phyloP scores from a whole-genome alignment of 2,329 filamentous ascomycete species.

The Dissoconium aciculare region DNA sequence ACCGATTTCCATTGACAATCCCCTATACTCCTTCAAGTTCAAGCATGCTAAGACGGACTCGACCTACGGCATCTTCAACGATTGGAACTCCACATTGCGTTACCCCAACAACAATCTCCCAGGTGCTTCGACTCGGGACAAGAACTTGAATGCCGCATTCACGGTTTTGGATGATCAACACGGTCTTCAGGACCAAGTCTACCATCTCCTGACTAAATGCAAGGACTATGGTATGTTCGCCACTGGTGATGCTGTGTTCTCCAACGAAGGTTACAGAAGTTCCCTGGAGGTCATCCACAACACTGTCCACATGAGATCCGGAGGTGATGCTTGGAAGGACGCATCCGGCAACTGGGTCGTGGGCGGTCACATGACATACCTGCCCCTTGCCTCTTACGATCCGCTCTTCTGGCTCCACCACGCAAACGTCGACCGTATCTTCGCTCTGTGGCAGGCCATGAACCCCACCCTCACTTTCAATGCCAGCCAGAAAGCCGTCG shows the following conservation, averaged over 20 bases:
- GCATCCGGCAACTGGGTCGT: constrained; percentile 5
- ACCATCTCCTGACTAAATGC: constrained; percentile 21
- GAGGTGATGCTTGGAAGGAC: constrained; percentile 18
- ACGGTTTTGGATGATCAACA: constrained; percentile 17
- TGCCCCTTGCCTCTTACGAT: constrained; percentile 58
- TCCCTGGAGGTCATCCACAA: constrained; percentile 24
- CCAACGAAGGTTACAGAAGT: constrained; percentile 17
- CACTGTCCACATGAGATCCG: constrained; percentile 20
- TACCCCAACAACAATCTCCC: constrained; percentile 17
- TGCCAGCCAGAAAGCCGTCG: constrained; percentile 37
- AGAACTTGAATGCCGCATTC: constrained; percentile 12
- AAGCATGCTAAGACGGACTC: constrained; percentile 12
- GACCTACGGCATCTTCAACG: constrained; percentile 18
- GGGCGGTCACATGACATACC: constrained; percentile 52
- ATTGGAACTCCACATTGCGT: constrained; percentile 19
- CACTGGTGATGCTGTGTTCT: constrained; percentile 16
- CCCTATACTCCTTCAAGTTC: constrained; percentile 16
- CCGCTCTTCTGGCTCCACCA: constrained; percentile 69
- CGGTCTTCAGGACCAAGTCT: constrained; percentile 21
- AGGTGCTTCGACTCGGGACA: constrained; percentile 12
- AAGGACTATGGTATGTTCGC: constrained; percentile 20
- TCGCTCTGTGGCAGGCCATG: constrained; percentile 64
- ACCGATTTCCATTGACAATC: constrained; percentile 17
- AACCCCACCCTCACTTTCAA: constrained; percentile 57
- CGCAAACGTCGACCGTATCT: constrained; percentile 54